These are phyloP conservation scores for Globisporangium mamillatum DNA, from an alignment of 352 stramenopile species.

Conservation along the genomic window DNA sequence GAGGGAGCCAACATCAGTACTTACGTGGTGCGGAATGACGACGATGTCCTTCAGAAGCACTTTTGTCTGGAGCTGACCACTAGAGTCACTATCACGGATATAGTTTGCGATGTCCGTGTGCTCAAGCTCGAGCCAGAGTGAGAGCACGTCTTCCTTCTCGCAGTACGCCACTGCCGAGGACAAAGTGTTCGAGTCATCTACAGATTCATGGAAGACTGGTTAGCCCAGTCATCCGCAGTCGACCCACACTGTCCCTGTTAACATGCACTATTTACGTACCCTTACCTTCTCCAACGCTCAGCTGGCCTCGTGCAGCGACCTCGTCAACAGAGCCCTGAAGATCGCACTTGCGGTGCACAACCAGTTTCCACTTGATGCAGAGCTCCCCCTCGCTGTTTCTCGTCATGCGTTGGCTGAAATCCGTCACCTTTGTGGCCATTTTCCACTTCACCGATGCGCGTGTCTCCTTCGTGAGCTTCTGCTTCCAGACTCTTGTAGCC, in stretches of 20 bases:
- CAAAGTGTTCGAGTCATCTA: conserved; percentile 12
- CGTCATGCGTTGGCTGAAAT: neutral
- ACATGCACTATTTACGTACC: neutral
- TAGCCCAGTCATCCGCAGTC: neutral
- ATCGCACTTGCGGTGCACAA: conserved; percentile 23
- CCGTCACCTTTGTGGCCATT: neutral
- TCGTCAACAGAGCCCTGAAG: conserved; percentile 15
- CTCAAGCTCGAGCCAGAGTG: conserved; percentile 6
- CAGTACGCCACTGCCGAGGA: conserved; percentile 25
- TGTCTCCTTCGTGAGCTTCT: conserved; percentile 15
- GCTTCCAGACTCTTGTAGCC: conserved; percentile 18
- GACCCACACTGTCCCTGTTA: neutral
- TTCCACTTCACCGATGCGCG: conserved; percentile 27
- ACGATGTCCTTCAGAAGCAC: conserved; percentile 1
- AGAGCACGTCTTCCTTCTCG: conserved; percentile 20
- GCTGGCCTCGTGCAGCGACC: conserved; percentile 4
- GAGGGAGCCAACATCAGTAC: neutral
- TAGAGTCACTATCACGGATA: neutral
- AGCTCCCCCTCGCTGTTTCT: neutral
- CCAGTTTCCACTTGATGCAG: conserved; percentile 18
- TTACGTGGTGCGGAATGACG: conserved; percentile 1
- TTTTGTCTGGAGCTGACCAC: neutral
- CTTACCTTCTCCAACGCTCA: conserved; percentile 8
- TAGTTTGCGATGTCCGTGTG: neutral
- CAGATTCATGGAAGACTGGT: neutral